phyloP scores from a whole-genome alignment of 352 stramenopile genomes.

The Thalassiosira hispida region DNA sequence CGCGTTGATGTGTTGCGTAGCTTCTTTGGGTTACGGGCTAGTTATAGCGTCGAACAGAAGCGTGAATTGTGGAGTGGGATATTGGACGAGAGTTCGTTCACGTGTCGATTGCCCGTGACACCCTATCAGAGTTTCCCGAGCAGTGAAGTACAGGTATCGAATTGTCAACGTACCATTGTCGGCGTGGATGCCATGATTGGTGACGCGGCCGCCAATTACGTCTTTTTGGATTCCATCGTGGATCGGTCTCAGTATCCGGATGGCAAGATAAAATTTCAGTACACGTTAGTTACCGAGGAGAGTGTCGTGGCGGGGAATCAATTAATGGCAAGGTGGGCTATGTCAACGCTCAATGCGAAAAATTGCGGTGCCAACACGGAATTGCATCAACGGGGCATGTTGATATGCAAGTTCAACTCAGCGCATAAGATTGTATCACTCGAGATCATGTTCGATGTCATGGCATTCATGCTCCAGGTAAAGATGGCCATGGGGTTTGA shows the following conservation, averaged over 20 bases:
- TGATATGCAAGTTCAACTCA: slow-evolving; percentile 84
- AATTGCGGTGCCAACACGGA: slow-evolving; percentile 69
- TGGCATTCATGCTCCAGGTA: slow-evolving; percentile 85
- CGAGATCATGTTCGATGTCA: slow-evolving; percentile 86
- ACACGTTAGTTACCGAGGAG: slow-evolving; percentile 82
- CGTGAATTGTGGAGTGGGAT: slow-evolving; percentile 79
- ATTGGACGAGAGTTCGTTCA: slow-evolving; percentile 82
- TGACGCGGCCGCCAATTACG: slow-evolving; percentile 78
- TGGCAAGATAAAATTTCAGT: slow-evolving; percentile 79
- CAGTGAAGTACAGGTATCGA: slow-evolving; percentile 83
- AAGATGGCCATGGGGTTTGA: slow-evolving; percentile 82
- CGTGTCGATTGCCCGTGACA: slow-evolving; percentile 79
- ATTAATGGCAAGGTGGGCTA: slow-evolving; percentile 83
- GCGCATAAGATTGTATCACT: slow-evolving; percentile 79
- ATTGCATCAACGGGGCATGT: slow-evolving; percentile 82
- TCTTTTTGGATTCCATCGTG: slow-evolving; percentile 80
- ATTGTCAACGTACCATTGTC: slow-evolving; percentile 81
- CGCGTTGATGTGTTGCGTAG: slow-evolving; percentile 79
- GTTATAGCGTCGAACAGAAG: slow-evolving; percentile 68
- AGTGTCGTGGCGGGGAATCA: slow-evolving; percentile 78
- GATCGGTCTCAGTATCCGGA: slow-evolving; percentile 73
- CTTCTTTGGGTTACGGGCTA: slow-evolving; percentile 78
- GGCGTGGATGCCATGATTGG: slow-evolving; percentile 85
- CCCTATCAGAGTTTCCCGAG: slow-evolving; percentile 84
- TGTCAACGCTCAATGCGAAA: slow-evolving; percentile 79